Evolutionary conservation across 768 basidiomycete species (phyloP).

Genomic region (Pulveroboletus sp.): DNA sequence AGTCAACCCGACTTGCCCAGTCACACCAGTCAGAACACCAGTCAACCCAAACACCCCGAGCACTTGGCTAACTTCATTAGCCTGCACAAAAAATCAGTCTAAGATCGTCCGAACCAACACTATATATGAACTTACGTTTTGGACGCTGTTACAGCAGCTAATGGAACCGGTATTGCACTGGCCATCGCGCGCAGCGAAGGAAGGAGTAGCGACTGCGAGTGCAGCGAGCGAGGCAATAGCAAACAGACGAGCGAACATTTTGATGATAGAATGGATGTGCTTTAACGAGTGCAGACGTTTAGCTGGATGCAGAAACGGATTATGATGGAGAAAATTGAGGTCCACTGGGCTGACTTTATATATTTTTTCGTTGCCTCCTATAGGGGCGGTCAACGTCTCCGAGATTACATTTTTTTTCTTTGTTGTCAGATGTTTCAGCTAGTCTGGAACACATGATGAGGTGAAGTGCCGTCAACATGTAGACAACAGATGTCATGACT

Average conservation of each 20-base stretch:
- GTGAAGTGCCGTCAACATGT: constrained; percentile 5
- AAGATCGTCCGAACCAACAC: accelerated
- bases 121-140: background rate
- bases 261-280: background rate
- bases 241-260: constrained; percentile 17
- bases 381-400: background rate
- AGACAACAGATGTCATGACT: background rate
- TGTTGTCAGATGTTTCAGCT: background rate
- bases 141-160: constrained; percentile 13
- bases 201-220: constrained; percentile 9
- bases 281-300: constrained; percentile 7
- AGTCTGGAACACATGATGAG: constrained; percentile 10
- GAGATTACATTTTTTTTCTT: background rate
- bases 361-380: background rate
- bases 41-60: background rate
- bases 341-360: background rate
- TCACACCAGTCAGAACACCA: background rate
- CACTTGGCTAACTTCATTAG: background rate
- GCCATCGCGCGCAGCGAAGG: background rate
- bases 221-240: constrained; percentile 16
- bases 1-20: background rate
- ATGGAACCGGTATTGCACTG: constrained; percentile 11
- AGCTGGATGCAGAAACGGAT: background rate
- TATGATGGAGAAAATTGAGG: background rate
- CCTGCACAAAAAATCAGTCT: background rate